Conservation (phyloP, 179 eudicot species). For the Carnegiea gigantea region DNA sequence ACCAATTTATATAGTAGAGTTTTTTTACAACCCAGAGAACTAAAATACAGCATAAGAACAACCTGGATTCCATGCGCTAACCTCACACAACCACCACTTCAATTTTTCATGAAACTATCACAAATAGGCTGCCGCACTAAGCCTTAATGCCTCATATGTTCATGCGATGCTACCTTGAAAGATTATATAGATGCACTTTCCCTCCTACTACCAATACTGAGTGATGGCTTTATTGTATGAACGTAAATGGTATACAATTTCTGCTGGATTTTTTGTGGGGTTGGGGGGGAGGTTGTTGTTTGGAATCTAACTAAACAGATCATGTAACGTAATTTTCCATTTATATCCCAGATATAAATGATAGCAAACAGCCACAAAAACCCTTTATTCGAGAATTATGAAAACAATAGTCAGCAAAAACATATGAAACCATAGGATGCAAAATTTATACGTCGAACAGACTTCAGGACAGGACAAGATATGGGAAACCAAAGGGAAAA, state of each 20-base stretch:
- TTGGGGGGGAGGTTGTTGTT: background rate
- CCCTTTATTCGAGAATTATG: background rate
- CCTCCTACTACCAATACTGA: background rate
- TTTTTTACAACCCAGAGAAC: background rate
- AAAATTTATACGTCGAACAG: background rate
- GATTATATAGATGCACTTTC: background rate
- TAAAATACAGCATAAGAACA: background rate
- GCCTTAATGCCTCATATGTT: background rate
- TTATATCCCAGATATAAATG: background rate
- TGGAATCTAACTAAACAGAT: background rate
- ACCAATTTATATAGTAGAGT: background rate
- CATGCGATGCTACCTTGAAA: background rate
- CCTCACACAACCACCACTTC: background rate
- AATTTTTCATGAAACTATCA: background rate
- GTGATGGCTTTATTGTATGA: background rate
- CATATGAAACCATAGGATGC: background rate
- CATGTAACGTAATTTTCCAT: background rate
- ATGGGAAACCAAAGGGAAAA: background rate
- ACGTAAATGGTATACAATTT: background rate
- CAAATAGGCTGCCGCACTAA: constrained; percentile 6
- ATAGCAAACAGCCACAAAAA: background rate
- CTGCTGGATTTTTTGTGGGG: background rate
- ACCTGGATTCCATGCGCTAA: background rate
- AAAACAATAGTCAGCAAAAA: background rate
- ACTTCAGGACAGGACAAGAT: background rate